A percentile compares a stretch with the other conserved stretches of the same genome.
These are phyloP conservation scores for Vaccinium myrtillus DNA, from an alignment of 148 eudicot genomes.

Conservation along the genomic window DNA sequence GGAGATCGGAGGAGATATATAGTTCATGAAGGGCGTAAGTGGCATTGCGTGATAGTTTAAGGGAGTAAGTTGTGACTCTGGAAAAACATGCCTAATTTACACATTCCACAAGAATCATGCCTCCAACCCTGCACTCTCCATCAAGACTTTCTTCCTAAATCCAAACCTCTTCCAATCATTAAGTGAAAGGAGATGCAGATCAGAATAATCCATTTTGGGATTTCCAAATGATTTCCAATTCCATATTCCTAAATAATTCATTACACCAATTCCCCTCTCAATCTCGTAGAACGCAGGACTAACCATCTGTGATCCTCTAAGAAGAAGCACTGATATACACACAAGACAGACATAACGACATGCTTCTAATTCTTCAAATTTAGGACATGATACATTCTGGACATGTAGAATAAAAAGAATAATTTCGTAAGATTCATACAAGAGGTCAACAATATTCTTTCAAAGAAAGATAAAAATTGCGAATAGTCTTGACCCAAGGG, in stretches of 20 bases:
- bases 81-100: background rate
- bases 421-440: no score
- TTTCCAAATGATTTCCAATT: background rate
- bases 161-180: background rate
- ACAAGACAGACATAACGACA: no score
- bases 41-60: background rate
- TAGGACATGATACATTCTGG: no score
- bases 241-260: background rate
- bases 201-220: background rate
- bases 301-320: no score
- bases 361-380: no score
- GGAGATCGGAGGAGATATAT: background rate
- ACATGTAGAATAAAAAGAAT: no score
- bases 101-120: background rate
- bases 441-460: no score
- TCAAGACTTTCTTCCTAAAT: background rate
- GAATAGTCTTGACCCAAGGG: no score
- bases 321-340: no score
- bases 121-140: background rate
- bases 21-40: background rate
- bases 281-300: background rate
- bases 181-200: background rate
- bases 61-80: background rate
- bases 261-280: background rate
- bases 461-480: no score